A percentile compares a stretch with the other conserved stretches of the same genome.
These are phyloP conservation scores for Aureoboletus auriporus DNA, from an alignment of 768 basidiomycete genomes.

Conservation along the genomic window DNA sequence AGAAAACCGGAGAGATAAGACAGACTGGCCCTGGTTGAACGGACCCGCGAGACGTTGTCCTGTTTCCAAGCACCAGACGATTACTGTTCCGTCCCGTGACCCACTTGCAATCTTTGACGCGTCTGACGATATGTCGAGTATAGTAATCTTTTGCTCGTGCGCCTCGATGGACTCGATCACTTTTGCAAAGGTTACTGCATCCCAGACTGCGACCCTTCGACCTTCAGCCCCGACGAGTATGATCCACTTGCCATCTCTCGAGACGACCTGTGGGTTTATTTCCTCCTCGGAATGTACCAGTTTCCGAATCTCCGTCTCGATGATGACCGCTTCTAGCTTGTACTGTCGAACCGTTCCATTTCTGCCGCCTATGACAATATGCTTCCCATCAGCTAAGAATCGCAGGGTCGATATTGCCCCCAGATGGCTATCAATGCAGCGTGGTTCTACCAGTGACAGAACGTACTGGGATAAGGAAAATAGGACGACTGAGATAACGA, in stretches of 20 bases:
- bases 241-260: slow-evolving; percentile 17
- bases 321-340: neutral
- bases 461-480: too few relatives aligned
- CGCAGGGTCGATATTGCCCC: slow-evolving; percentile 5
- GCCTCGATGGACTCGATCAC: slow-evolving; percentile 6
- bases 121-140: slow-evolving; percentile 20
- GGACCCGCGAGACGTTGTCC: slow-evolving; percentile 13
- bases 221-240: neutral
- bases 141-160: slow-evolving; percentile 13
- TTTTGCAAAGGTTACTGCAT: slow-evolving; percentile 2
- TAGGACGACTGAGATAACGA: too few relatives aligned
- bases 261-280: neutral
- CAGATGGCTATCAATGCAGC: neutral
- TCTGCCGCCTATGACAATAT: slow-evolving; percentile 1
- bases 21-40: slow-evolving; percentile 6
- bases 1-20: slow-evolving; percentile 21
- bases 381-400: slow-evolving; percentile 9
- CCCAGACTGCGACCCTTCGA: slow-evolving; percentile 8
- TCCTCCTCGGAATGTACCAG: neutral
- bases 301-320: neutral
- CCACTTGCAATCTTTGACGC: slow-evolving; percentile 19
- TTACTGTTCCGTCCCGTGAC: slow-evolving; percentile 16
- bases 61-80: slow-evolving; percentile 20
- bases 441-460: neutral
- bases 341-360: slow-evolving; percentile 11